These are phyloP conservation scores for Globisporangium irregulare DNA, from an alignment of 352 stramenopile genomes.

Conservation along the genomic window DNA sequence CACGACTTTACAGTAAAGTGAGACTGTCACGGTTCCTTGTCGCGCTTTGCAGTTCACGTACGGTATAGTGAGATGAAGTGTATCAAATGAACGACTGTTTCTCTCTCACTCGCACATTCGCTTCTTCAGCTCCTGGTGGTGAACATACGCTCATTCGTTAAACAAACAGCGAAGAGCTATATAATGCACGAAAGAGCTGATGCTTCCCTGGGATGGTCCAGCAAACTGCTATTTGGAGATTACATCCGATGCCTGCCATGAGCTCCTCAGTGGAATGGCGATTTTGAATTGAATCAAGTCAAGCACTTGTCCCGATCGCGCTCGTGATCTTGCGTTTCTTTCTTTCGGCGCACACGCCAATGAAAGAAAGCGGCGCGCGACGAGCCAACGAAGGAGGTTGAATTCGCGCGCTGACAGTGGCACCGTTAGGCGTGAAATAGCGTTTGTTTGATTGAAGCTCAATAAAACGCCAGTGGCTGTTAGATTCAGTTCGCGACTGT, in stretches of 20 bases:
- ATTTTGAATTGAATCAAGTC: not conserved
- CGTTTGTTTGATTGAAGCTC: not conserved
- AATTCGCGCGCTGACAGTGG: not conserved
- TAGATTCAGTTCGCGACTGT: not conserved
- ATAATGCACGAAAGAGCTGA: not conserved
- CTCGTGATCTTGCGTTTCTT: not conserved
- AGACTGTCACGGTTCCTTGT: not conserved
- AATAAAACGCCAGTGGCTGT: not conserved
- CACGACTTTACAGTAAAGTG: not conserved
- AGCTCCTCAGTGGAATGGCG: too few relatives aligned
- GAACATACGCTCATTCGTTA: not conserved
- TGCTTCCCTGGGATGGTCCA: too few relatives aligned
- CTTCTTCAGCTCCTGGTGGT: not conserved
- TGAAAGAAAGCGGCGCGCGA: not conserved
- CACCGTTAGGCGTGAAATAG: not conserved
- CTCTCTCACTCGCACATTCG: not conserved
- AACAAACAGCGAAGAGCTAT: not conserved
- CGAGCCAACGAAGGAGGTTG: not conserved
- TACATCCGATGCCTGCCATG: too few relatives aligned
- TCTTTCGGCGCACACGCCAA: not conserved
- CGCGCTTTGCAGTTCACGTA: not conserved
- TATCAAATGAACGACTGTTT: not conserved
- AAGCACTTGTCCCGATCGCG: not conserved
- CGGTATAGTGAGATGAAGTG: not conserved
- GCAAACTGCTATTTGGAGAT: too few relatives aligned